These are phyloP conservation scores for Polyplosphaeria fusca DNA, from an alignment of 495 filamentous ascomycete genomes.

Conservation along the genomic window DNA sequence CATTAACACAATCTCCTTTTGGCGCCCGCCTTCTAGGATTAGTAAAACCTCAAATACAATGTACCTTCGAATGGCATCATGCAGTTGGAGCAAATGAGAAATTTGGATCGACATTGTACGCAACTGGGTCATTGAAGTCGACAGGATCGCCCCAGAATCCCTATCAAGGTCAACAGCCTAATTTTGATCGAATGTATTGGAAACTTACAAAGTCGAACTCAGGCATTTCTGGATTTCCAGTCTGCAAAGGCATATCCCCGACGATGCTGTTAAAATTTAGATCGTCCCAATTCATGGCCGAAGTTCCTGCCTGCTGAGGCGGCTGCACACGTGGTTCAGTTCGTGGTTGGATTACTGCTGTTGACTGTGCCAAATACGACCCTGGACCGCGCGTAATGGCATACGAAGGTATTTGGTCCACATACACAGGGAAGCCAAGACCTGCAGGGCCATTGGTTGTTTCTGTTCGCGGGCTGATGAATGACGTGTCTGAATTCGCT, in stretches of 20 bases:
- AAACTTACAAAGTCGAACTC: constrained; percentile 27
- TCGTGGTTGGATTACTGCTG: not conserved
- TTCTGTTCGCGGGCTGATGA: not conserved
- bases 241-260: constrained; percentile 3
- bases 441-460: not conserved
- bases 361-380: not conserved
- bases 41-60: no score
- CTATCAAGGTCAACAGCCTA: not conserved
- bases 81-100: not conserved
- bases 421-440: constrained; percentile 8
- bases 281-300: constrained; percentile 20
- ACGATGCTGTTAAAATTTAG: constrained; percentile 23
- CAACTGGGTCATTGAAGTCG: constrained; percentile 2
- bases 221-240: constrained; percentile 2
- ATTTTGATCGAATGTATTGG: not conserved
- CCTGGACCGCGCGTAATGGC: no score
- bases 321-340: not conserved
- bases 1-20: no score
- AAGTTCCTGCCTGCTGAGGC: not conserved
- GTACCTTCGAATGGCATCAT: no score
- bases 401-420: constrained; percentile 19
- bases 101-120: not conserved
- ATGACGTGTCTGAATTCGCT: not conserved
- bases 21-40: no score
- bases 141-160: constrained; percentile 30